Conservation (phyloP, 2,329 filamentous ascomycete species). For the Venturia aucupariae region DNA sequence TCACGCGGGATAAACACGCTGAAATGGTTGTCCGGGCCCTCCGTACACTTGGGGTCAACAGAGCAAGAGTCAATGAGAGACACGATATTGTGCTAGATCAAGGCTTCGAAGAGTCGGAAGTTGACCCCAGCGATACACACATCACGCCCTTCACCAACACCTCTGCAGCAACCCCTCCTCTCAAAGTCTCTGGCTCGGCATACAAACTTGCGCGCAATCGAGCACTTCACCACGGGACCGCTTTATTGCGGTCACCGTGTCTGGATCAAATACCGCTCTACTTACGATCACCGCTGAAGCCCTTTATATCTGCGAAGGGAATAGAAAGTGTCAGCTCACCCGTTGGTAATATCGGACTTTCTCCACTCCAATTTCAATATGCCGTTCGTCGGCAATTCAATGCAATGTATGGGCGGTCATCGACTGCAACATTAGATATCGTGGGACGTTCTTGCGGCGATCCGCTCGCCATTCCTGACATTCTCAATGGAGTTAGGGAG, state of each 20-base stretch:
- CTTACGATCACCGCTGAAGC: conserved; percentile 67
- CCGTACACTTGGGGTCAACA: conserved; percentile 45
- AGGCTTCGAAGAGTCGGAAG: conserved; percentile 22
- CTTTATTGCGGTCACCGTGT: conserved; percentile 69
- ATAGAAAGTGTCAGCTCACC: conserved; percentile 86
- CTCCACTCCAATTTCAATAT: conserved; percentile 39
- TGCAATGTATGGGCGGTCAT: conserved; percentile 49
- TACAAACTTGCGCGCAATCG: conserved; percentile 81
- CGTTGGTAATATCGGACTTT: conserved; percentile 62
- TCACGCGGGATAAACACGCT: conserved; percentile 80
- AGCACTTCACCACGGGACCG: conserved; percentile 88
- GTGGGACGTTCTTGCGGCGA: conserved; percentile 26
- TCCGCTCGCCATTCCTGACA: conserved; percentile 39
- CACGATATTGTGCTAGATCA: conserved; percentile 83
- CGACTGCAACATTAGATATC: conserved; percentile 22
- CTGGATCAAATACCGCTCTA: conserved; percentile 59
- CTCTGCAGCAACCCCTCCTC: conserved; percentile 25
- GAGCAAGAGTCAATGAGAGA: conserved; percentile 70
- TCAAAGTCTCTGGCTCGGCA: conserved; percentile 87
- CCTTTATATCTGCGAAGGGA: conserved; percentile 69
- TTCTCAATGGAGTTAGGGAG: conserved; percentile 54
- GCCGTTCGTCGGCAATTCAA: conserved; percentile 51
- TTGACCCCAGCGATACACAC: conserved; percentile 34
- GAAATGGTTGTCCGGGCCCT: conserved; percentile 89
- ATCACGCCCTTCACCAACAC: conserved; percentile 33